Conservation (phyloP, 202 grass and related monocot genomes). For the Eragrostis tef region DNA sequence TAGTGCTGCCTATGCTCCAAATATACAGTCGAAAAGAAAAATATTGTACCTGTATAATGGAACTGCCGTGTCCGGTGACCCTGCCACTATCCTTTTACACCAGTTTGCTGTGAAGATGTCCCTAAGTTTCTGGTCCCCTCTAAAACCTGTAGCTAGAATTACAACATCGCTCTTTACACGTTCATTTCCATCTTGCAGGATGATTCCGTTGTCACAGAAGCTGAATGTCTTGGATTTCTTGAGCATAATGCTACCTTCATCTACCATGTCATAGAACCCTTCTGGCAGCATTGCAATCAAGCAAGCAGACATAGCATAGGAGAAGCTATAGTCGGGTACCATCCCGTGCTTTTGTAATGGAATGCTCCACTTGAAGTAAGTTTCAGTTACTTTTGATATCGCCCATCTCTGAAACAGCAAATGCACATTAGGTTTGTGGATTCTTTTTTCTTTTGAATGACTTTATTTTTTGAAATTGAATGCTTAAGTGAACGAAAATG, state of each 20-base stretch:
- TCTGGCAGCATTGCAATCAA: conserved; percentile 67
- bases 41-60: conserved; percentile 72
- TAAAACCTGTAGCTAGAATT: conserved; percentile 93
- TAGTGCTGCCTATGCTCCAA: conserved; percentile 14
- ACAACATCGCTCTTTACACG: conserved; percentile 61
- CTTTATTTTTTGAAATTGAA: conserved; percentile 31
- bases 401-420: conserved; percentile 67
- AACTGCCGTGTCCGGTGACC: conserved; percentile 60
- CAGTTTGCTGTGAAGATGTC: conserved; percentile 70
- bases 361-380: conserved; percentile 58
- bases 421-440: neutral
- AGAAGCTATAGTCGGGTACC: conserved; percentile 92
- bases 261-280: conserved; percentile 76
- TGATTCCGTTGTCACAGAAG: conserved; percentile 67
- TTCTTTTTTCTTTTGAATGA: neutral
- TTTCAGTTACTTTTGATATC: conserved; percentile 63
- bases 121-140: conserved; percentile 87
- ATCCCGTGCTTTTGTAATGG: conserved; percentile 77
- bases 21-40: neutral
- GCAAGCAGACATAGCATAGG: conserved; percentile 64
- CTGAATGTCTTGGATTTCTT: conserved; percentile 70
- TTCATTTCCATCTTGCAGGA: conserved; percentile 60
- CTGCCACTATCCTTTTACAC: conserved; percentile 63
- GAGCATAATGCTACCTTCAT: conserved; percentile 78
- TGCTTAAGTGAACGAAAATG: neutral